Evolutionary conservation across 1,284 basidiomycete species (phyloP).

Genomic region (Cryptococcus jaspeensis): DNA sequence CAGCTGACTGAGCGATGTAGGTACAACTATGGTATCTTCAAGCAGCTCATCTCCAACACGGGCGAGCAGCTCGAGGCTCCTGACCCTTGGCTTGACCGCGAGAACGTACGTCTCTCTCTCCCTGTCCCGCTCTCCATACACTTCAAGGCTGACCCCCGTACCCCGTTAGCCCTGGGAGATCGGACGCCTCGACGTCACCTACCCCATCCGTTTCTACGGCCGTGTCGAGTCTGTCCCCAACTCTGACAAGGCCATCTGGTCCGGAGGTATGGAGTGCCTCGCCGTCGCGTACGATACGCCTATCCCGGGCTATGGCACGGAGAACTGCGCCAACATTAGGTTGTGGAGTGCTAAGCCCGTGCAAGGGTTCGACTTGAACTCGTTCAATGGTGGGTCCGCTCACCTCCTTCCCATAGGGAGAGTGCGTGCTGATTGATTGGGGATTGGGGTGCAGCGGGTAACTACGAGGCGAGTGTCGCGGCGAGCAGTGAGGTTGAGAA

Average conservation of each 20-base stretch:
- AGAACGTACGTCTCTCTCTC: slow-evolving; percentile 57
- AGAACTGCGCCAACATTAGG: slow-evolving; percentile 55
- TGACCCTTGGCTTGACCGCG: slow-evolving; percentile 85
- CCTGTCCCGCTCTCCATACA: not conserved
- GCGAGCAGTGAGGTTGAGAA: slow-evolving; percentile 82
- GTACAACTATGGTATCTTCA: slow-evolving; percentile 92
- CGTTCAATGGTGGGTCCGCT: slow-evolving; percentile 72
- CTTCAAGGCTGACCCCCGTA: not conserved
- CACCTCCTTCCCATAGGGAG: no score
- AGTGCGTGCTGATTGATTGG: not conserved
- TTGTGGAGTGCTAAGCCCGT: slow-evolving; percentile 73
- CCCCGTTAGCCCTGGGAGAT: slow-evolving; percentile 68
- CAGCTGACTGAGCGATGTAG: slow-evolving; percentile 10
- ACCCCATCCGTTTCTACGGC: slow-evolving; percentile 77
- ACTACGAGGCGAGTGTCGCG: slow-evolving; percentile 83
- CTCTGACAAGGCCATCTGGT: slow-evolving; percentile 67
- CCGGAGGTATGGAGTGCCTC: slow-evolving; percentile 84
- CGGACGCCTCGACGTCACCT: slow-evolving; percentile 72
- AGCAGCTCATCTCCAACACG: slow-evolving; percentile 71
- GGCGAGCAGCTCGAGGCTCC: slow-evolving; percentile 86
- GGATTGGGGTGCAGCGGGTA: slow-evolving; percentile 59
- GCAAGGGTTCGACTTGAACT: slow-evolving; percentile 86
- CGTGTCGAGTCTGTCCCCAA: slow-evolving; percentile 67
- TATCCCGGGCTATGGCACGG: slow-evolving; percentile 68
- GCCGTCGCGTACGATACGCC: slow-evolving; percentile 88